phyloP scores from a whole-genome alignment of 257 asterid species.

The Petunia axillaris region DNA sequence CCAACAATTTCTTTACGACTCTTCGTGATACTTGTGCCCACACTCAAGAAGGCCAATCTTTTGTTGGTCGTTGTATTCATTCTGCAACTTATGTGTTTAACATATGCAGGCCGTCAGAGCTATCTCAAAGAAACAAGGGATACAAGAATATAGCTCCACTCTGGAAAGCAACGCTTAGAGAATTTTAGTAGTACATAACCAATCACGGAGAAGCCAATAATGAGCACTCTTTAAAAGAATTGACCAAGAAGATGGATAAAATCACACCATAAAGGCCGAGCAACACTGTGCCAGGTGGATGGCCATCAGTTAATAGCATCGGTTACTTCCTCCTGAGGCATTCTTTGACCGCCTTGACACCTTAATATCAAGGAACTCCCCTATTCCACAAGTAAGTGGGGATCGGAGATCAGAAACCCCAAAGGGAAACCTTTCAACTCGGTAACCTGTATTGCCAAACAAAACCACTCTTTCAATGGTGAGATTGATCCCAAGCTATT shows the following conservation, averaged over 20 bases:
- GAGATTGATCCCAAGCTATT: too few relatives aligned
- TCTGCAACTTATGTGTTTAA: conserved; percentile 39
- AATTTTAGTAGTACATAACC: not conserved
- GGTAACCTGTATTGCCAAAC: too few relatives aligned
- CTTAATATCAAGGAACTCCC: too few relatives aligned
- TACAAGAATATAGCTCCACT: not conserved
- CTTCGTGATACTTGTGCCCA: conserved; percentile 74
- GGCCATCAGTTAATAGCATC: not conserved
- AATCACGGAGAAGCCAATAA: not conserved
- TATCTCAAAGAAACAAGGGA: not conserved
- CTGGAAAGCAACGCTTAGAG: not conserved
- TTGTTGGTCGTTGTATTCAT: conserved; percentile 54
- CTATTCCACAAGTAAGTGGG: too few relatives aligned
- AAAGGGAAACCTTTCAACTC: too few relatives aligned
- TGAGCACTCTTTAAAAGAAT: conserved; percentile 1
- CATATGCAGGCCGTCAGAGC: conserved; percentile 14
- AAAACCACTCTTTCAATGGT: too few relatives aligned
- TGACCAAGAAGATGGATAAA: not conserved
- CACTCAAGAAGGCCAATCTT: conserved; percentile 60
- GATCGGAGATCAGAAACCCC: too few relatives aligned
- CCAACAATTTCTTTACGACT: conserved; percentile 69
- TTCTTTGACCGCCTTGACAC: too few relatives aligned
- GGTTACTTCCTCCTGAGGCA: too few relatives aligned
- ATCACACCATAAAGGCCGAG: not conserved
- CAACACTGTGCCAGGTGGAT: not conserved